phyloP scores from a whole-genome alignment of 257 asterid species.

The Knoxia roxburghii region DNA sequence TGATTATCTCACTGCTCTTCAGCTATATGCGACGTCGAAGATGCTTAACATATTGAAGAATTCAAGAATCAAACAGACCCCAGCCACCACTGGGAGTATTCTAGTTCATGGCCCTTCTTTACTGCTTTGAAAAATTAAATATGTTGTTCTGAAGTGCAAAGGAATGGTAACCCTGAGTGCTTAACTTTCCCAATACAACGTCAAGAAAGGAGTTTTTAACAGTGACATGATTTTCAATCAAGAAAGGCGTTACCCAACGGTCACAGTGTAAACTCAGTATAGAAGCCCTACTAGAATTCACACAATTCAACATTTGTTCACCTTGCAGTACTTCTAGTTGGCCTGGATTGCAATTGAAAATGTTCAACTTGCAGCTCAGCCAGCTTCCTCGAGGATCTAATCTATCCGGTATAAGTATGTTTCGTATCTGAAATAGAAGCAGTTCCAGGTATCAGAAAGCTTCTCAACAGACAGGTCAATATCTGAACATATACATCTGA shows the following conservation, averaged over 20 bases:
- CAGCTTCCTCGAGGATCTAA: constrained; percentile 62
- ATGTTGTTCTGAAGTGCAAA: background rate
- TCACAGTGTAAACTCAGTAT: background rate
- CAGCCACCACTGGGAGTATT: background rate
- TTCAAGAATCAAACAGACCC: background rate
- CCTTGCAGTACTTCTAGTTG: constrained; percentile 80
- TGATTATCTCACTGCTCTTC: background rate
- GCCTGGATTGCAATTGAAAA: constrained; percentile 48
- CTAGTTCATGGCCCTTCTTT: background rate
- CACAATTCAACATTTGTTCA: constrained; percentile 13
- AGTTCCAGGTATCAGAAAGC: background rate
- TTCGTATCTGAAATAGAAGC: constrained; percentile 49
- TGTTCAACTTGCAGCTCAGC: constrained; percentile 71
- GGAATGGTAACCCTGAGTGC: background rate
- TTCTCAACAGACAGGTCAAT: background rate
- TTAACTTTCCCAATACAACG: background rate
- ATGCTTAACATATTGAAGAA: background rate
- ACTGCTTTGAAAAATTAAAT: background rate
- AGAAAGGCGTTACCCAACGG: background rate
- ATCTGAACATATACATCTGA: background rate
- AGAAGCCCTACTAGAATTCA: background rate
- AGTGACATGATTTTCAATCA: background rate
- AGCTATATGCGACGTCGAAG: background rate
- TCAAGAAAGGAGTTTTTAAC: background rate
- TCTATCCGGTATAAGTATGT: constrained; percentile 59